Conservation (phyloP, 1,139 yeast genomes). For the Candida tetrigidarum region DNA sequence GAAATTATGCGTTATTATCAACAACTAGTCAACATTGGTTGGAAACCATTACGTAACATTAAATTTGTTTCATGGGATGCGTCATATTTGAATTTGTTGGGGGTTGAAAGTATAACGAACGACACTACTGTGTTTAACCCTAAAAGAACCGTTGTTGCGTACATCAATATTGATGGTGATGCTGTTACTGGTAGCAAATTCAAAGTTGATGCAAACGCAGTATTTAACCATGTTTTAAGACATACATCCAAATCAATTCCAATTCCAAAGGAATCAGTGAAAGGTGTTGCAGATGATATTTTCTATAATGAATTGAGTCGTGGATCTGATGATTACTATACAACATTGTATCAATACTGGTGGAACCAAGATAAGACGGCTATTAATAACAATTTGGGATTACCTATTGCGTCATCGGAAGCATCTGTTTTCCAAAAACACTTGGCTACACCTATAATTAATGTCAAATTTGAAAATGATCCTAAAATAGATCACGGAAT, state of each 20-base stretch:
- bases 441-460: constrained; percentile 36
- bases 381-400: constrained; percentile 39
- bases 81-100: constrained; percentile 37
- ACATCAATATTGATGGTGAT: constrained; percentile 46
- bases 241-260: constrained; percentile 39
- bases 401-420: constrained; percentile 29
- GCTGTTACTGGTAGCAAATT: constrained; percentile 44
- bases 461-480: constrained; percentile 39
- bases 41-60: constrained; percentile 50
- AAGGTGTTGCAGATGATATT: constrained; percentile 13
- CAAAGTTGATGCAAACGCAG: constrained; percentile 40
- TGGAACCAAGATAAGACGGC: constrained; percentile 33
- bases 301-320: constrained; percentile 3
- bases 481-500: constrained; percentile 30
- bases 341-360: constrained; percentile 45
- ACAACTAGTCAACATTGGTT: constrained; percentile 37
- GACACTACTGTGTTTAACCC: constrained; percentile 25
- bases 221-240: constrained; percentile 37
- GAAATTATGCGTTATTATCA: constrained; percentile 46
- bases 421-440: constrained; percentile 40
- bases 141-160: constrained; percentile 35
- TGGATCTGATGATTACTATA: constrained; percentile 24
- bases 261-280: constrained; percentile 30
- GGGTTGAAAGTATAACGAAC: constrained; percentile 31
- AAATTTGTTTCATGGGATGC: constrained; percentile 52